phyloP scores from a whole-genome alignment of 2,329 filamentous ascomycete genomes.

The Colletotrichum somersetense region DNA sequence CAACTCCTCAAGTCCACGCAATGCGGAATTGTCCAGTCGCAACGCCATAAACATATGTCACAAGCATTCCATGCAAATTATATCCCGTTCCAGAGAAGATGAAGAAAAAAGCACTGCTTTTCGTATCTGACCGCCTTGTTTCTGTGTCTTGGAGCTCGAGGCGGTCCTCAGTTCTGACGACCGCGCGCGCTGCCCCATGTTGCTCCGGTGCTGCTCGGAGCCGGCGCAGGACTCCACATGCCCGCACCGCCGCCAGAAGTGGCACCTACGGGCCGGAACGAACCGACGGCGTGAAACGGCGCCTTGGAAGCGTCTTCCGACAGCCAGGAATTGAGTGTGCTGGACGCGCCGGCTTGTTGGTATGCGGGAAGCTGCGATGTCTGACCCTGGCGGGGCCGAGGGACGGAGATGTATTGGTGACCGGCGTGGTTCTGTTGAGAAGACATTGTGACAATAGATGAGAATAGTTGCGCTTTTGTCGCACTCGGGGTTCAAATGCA shows the following conservation, averaged over 20 bases:
- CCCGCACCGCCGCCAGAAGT: conserved; percentile 6
- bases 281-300: conserved; percentile 22
- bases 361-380: neutral
- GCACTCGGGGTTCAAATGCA: no score
- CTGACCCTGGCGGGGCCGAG: conserved; percentile 7
- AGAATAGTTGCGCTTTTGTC: neutral
- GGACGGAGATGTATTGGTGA: conserved; percentile 6
- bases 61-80: no score
- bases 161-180: neutral
- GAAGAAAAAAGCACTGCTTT: neutral
- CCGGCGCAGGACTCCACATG: neutral
- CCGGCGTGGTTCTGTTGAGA: neutral
- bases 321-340: conserved; percentile 27
- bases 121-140: neutral
- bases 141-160: neutral
- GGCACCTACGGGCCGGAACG: conserved; percentile 1
- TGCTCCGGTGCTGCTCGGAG: conserved; percentile 27
- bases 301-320: neutral
- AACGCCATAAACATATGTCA: neutral
- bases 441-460: conserved; percentile 19
- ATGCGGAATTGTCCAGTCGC: no score
- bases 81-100: neutral
- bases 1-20: neutral
- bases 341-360: conserved; percentile 11
- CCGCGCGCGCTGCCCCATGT: conserved; percentile 23